A percentile compares a stretch with the other conserved stretches of the same genome.
These are phyloP conservation scores for Mucor irregularis DNA, from an alignment of 371 early-diverging fungal genomes.

Conservation along the genomic window DNA sequence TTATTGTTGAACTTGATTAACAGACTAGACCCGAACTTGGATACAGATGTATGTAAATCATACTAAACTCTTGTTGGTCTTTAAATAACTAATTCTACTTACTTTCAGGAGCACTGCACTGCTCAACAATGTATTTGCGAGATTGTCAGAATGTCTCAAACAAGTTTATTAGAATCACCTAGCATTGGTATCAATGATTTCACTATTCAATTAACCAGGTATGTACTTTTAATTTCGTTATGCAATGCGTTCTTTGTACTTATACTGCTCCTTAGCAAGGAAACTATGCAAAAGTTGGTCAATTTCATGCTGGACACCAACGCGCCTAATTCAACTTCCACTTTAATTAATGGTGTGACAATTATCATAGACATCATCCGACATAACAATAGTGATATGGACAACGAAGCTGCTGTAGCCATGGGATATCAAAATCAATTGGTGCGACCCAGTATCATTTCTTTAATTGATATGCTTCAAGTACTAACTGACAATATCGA, in stretches of 20 bases:
- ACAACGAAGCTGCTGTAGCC: conserved; percentile 22
- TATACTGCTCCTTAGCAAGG: conserved; percentile 47
- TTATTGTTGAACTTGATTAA: conserved; percentile 77
- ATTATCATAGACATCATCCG: conserved; percentile 96
- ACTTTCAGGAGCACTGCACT: conserved; percentile 73
- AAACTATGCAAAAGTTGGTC: conserved; percentile 69
- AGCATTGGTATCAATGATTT: conserved; percentile 69
- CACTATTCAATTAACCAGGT: conserved; percentile 83
- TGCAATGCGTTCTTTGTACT: not conserved
- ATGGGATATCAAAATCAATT: conserved; percentile 22
- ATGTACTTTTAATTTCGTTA: not conserved
- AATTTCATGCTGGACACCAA: conserved; percentile 83
- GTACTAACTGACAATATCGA: conserved; percentile 73
- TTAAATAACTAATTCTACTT: not conserved
- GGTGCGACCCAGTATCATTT: conserved; percentile 36
- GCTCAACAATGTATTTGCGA: conserved; percentile 91
- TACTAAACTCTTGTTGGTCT: not conserved
- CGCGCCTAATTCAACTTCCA: conserved; percentile 78
- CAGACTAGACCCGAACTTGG: conserved; percentile 77
- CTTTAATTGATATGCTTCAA: conserved; percentile 73
- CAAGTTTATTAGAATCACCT: conserved; percentile 67
- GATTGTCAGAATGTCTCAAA: conserved; percentile 87
- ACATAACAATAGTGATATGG: conserved; percentile 71
- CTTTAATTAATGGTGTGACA: conserved; percentile 87
- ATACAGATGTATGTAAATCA: conserved; percentile 57